Evolutionary conservation across 75 land plant genomes (phyloP).

Genomic region (Picea sitchensis): DNA sequence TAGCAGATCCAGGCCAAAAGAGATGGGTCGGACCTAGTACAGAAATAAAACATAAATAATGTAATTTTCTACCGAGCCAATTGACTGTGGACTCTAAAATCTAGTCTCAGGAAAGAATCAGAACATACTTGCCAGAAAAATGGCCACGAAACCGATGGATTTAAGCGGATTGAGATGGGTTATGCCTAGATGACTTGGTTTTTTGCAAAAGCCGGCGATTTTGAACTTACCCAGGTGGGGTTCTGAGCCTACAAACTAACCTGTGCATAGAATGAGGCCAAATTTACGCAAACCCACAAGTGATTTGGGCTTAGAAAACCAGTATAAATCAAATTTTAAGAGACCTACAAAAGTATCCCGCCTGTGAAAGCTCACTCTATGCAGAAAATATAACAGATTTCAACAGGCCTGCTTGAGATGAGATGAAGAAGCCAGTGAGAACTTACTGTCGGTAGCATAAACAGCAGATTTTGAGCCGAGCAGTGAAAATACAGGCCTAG

Average conservation of each 20-base stretch:
- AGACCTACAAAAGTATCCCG: neutral
- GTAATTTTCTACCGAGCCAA: neutral
- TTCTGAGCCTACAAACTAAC: neutral
- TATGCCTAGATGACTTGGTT: too few species aligned
- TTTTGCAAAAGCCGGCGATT: too few species aligned
- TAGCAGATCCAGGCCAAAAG: neutral
- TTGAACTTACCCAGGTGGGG: neutral
- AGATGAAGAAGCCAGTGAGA: neutral
- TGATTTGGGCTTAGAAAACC: neutral
- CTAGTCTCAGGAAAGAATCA: too few species aligned
- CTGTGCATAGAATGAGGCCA: neutral
- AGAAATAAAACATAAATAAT: neutral
- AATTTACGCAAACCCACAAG: neutral
- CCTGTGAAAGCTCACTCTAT: neutral
- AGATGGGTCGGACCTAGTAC: neutral
- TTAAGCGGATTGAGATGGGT: too few species aligned
- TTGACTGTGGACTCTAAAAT: too few species aligned
- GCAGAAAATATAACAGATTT: constrained; percentile 2
- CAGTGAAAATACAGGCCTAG: constrained; percentile 3
- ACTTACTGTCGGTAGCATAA: neutral
- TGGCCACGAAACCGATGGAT: too few species aligned
- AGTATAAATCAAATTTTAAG: neutral
- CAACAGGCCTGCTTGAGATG: neutral
- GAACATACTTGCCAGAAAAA: too few species aligned
- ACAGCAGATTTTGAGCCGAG: constrained; percentile 1